phyloP scores from a whole-genome alignment of 345 rosid genomes.

The Cardamine occulta region DNA sequence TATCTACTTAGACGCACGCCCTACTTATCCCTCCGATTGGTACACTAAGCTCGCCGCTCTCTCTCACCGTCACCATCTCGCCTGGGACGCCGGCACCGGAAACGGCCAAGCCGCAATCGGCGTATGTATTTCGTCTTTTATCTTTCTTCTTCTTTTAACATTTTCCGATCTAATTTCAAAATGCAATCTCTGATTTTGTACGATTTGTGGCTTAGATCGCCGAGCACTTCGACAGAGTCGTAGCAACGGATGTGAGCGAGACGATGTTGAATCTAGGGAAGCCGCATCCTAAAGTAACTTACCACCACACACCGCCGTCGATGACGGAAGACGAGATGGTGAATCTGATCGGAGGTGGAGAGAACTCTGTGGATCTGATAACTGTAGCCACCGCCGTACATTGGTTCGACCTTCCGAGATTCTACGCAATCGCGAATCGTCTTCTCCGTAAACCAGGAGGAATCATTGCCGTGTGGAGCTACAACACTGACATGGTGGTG shows the following conservation, averaged over 20 bases:
- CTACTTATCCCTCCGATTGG: slow-evolving; percentile 61
- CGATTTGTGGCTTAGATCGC: slow-evolving; percentile 32
- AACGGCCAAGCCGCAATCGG: slow-evolving; percentile 73
- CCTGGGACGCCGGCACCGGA: slow-evolving; percentile 78
- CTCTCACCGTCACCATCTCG: slow-evolving; percentile 52
- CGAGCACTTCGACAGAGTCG: slow-evolving; percentile 37
- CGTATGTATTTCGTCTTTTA: slow-evolving; percentile 40
- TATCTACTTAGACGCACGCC: slow-evolving; percentile 61
- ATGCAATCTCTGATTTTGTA: not conserved
- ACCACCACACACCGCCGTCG: slow-evolving; percentile 41
- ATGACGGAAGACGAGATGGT: slow-evolving; percentile 45
- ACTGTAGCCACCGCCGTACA: slow-evolving; percentile 62
- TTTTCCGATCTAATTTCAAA: not conserved
- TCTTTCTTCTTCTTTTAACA: not conserved
- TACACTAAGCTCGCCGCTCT: slow-evolving; percentile 58
- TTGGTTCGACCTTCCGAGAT: slow-evolving; percentile 68
- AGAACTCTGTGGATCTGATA: slow-evolving; percentile 47
- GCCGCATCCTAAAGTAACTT: slow-evolving; percentile 39
- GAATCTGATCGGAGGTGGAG: slow-evolving; percentile 37
- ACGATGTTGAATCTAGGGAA: slow-evolving; percentile 30
- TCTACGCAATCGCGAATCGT: slow-evolving; percentile 55
- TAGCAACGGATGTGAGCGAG: slow-evolving; percentile 46
- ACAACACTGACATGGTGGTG: slow-evolving; percentile 46
- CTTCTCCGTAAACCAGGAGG: slow-evolving; percentile 66
- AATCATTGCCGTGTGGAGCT: slow-evolving; percentile 64